Percentiles rank a stretch among this genome's conserved stretches.
Evolutionary conservation across 1,139 yeast genomes (phyloP).

Genomic region (Yamadazyma mexicana): DNA sequence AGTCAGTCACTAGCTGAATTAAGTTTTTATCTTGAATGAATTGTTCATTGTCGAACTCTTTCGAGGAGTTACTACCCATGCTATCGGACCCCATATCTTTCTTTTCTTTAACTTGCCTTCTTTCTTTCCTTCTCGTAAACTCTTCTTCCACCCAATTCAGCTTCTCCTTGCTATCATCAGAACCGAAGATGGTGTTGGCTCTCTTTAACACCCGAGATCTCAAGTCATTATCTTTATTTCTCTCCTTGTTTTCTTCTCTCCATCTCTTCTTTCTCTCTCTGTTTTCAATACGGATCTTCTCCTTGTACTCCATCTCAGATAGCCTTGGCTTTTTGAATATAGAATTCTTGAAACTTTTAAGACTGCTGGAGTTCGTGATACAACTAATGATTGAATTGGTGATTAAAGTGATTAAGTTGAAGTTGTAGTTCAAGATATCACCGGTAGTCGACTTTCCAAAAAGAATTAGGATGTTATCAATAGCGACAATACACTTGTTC

Average conservation of each 20-base stretch:
- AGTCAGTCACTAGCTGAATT: constrained; percentile 31
- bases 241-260: constrained; percentile 79
- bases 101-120: constrained; percentile 46
- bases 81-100: constrained; percentile 18
- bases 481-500: constrained; percentile 12
- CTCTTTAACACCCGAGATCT: constrained; percentile 73
- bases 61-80: constrained; percentile 4
- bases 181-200: constrained; percentile 70
- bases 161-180: constrained; percentile 51
- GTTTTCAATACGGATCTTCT: constrained; percentile 66
- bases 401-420: constrained; percentile 24
- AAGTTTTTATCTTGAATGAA: constrained; percentile 15
- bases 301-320: constrained; percentile 46
- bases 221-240: constrained; percentile 86
- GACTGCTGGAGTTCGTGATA: constrained; percentile 26
- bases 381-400: constrained; percentile 32
- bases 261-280: constrained; percentile 87
- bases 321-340: constrained; percentile 26
- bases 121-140: constrained; percentile 62
- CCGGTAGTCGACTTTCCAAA: constrained; percentile 14
- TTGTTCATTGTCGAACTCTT: constrained; percentile 12
- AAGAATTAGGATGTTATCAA: constrained; percentile 17
- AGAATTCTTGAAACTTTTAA: constrained; percentile 17
- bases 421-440: constrained; percentile 13
- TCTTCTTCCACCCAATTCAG: constrained; percentile 77